phyloP scores from a whole-genome alignment of 192 early-diverging fungal species.

The Coemansia sp. region DNA sequence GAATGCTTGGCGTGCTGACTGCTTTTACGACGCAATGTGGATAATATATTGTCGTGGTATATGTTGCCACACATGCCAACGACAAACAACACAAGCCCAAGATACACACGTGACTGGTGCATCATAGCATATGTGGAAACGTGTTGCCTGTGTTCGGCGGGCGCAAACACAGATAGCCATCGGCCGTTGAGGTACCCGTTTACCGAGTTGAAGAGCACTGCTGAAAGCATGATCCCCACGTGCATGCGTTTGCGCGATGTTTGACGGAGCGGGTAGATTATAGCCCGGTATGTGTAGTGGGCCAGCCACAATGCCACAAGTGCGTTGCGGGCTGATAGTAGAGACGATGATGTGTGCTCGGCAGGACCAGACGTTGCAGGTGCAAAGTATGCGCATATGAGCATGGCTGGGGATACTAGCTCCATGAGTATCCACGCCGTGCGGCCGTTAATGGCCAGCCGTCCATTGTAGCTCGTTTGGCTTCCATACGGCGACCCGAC shows the following conservation, averaged over 20 bases:
- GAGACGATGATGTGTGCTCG: neutral
- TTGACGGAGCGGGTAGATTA: slow-evolving; percentile 46
- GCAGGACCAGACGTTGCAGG: neutral
- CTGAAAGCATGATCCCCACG: slow-evolving; percentile 33
- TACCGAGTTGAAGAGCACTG: slow-evolving; percentile 39
- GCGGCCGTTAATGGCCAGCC: slow-evolving; percentile 24
- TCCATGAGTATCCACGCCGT: slow-evolving; percentile 46
- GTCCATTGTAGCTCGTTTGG: slow-evolving; percentile 31
- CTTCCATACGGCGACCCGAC: slow-evolving; percentile 52
- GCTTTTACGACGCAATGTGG: slow-evolving; percentile 15
- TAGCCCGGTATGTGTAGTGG: slow-evolving; percentile 47
- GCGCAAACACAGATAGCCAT: slow-evolving; percentile 24
- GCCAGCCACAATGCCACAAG: slow-evolving; percentile 20
- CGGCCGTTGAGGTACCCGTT: slow-evolving; percentile 54
- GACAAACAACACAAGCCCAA: slow-evolving; percentile 19
- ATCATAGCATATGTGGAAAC: neutral
- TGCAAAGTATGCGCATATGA: slow-evolving; percentile 15
- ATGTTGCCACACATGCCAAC: slow-evolving; percentile 37
- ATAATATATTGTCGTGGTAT: slow-evolving; percentile 44
- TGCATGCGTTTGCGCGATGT: slow-evolving; percentile 49
- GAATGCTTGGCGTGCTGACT: neutral
- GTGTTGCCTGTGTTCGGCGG: neutral
- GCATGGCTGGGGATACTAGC: slow-evolving; percentile 32
- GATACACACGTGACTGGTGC: neutral
- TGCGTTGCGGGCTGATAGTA: slow-evolving; percentile 1